Evolutionary conservation across 148 eudicot genomes (phyloP), one percentile per base, ranked within the genome.

Genomic region (Nepenthes gracilis): DNA sequence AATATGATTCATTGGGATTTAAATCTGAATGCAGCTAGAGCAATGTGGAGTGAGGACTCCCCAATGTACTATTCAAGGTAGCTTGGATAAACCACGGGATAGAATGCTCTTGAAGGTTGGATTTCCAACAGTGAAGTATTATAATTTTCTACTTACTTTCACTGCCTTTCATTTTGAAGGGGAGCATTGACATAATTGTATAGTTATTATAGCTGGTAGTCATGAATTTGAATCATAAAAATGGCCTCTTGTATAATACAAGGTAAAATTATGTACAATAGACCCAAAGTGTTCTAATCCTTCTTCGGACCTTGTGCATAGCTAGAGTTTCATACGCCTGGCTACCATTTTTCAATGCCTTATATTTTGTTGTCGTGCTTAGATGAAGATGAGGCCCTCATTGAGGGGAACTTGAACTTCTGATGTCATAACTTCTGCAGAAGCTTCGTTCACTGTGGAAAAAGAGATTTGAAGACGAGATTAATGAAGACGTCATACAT

Each of bases 11-110:
- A 43, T 47, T 59, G 14, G 54, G 58, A 48, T 59, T 69, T 65
- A 52, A 10, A 33, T 57, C 48, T 47, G 50, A 37, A 37, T 74
- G 62, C 84, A 91, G 97, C 80, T 91, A 34, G 80, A 78, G 60
- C 96, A 91, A 63, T 66, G 84, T 63, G 85, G 90, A 36, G 50
- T 83, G 72, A 78, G 93, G 68, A 91, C 96, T 69, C 93, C 90
- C 2, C 97, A 91, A 72, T 91, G 97, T 66, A 87, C 96, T n/a
- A 81, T 91, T 63, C 92, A 82, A 68, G 97, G 97, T 60, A 78
- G 70, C 77, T 85, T 87, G 60, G 79, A 76, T 61, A 91, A 82
- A 67, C 93, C 93, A 12, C 78, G 64, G 15, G 92, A 87, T 71
- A 57, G 53, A 67, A 15, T 50, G 67, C 43, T 65, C 6, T 58